Evolutionary conservation across 176 grass and related monocot species (phyloP), one percentile per base, ranked within the genome.

Genomic region (Panicum miliaceum): DNA sequence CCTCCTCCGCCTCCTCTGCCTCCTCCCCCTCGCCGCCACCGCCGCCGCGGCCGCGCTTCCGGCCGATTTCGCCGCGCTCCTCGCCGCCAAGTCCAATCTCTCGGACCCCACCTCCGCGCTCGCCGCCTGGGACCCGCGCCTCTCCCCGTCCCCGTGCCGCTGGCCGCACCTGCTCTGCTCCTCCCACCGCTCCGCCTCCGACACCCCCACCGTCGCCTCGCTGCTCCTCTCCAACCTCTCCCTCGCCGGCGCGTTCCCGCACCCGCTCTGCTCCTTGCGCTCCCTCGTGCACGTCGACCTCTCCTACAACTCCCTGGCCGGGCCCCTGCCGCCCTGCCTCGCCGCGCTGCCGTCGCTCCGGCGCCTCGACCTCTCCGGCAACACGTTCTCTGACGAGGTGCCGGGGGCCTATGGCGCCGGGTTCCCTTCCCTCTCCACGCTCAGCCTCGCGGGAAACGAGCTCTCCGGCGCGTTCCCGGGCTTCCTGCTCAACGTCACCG

Each of bases 301-400:
- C 48, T 95, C 93, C 12, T 29, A 72, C 45, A 98, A 98, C 70
- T 29, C 72, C 4, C 65, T 98, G 1, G 38, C 77, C 1, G 96
- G 96, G 0, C 35, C 80, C 5, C 77, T 95, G 19, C 96, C 93
- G 0, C 11, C 64, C 48, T 85, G 83, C 8, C 85, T 98, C 29
- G 78, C 93, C 27, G 42, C 78, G 48, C 73, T 95, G 53, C 85
- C 83, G 4, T 82, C 85, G 35, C 57, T 98, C 51, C 3, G 23
- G 10, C 73, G 86, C 63, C 92, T 98, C 61, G 91, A 95, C 60
- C 93, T 98, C 64, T 29, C 85, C 9, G 57, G 20, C 5, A 98
- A 95, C 63, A 81, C 47, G n/a, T 93, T 98, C 63, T 92, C 91
- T 27, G 91, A 87, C 12, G 37, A 45, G 0, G 88, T 95, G 0